Evolutionary conservation across 495 filamentous ascomycete species (phyloP).

Genomic region (Xylaria venustula): DNA sequence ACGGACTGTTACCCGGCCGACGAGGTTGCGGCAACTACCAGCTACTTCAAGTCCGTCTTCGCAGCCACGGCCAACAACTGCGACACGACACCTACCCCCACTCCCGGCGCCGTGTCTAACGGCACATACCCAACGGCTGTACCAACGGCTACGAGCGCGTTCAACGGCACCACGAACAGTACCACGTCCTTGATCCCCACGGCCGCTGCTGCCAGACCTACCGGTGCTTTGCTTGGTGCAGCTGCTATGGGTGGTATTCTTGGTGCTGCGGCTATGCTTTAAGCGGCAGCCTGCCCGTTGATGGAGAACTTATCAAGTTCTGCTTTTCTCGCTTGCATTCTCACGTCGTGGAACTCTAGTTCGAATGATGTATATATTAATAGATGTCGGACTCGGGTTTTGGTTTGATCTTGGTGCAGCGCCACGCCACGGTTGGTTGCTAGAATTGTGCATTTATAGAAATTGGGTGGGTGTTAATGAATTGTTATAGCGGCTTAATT

Average conservation of each 20-base stretch:
- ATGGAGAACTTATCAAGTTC: no score
- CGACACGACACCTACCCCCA: neutral
- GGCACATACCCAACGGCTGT: neutral
- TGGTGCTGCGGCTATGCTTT: slow-evolving; percentile 1
- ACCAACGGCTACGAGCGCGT: neutral
- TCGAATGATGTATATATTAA: no score
- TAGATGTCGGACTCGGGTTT: no score
- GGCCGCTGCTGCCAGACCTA: neutral
- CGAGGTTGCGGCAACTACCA: neutral
- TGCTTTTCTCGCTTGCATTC: no score
- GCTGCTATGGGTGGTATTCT: neutral
- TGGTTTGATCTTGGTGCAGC: no score
- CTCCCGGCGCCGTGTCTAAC: neutral
- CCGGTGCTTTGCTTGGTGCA: neutral
- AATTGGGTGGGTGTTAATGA: no score
- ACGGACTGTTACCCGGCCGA: neutral
- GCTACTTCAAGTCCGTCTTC: neutral
- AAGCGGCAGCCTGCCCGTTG: neutral
- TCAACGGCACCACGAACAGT: neutral
- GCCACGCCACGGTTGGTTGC: no score
- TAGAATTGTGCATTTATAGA: no score
- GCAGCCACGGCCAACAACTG: neutral
- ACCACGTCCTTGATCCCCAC: slow-evolving; percentile 4
- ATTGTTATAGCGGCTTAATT: no score
- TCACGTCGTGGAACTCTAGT: no score